Base-by-base conservation (phyloP, 768 basidiomycete genomes). In the Fistulinella prunicolor region DNA sequence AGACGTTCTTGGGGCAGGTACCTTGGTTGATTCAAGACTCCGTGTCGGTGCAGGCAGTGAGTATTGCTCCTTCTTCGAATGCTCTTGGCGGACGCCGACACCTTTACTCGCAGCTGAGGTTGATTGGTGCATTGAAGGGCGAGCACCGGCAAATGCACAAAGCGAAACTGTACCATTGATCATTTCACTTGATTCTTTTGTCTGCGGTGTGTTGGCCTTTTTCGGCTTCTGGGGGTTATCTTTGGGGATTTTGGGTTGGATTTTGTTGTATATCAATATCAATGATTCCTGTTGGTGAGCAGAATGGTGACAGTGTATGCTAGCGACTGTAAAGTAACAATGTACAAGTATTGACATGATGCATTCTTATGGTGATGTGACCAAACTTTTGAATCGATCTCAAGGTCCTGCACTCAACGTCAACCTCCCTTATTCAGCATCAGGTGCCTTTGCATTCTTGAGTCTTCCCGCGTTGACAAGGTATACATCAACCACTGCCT, bases 1-100 rank as follows among this genome's bases (percentile, higher is more conserved):
- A 60, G 20, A 24, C 22, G 5, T 57, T 60, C 5, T 21, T 53
- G 40, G 36, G 12, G 0, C 53, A 49, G 23, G 22, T 52, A 2
- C 46, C 44, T 2, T 50, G 45, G 46, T 26, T 53, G 42, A 17
- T 54, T 2, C 22, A 19, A 1, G 58, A 57, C 6, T 10, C 10
- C 0, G 42, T 12, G 12, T 46, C 40, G 2, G 19, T 41, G 24
- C 19, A 46, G 2, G 38, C 50, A 19, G 58, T 59, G 26, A 48
- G 58, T 43, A 14, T 0, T 8, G 10, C 10, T 0, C 9, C 3
- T 9, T 28, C 6, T 10, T 35, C 3, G 16, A 34, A 12, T 5
- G 5, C 9, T 6, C 32, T n/a, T n/a, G 16, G 6, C 14, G 5
- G 16, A 34, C 17, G n/a, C 35, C 17, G 13, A 36, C 12, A 19